These are phyloP conservation scores for Sporothrix globosa DNA, from an alignment of 2,329 filamentous ascomycete genomes.

Conservation along the genomic window DNA sequence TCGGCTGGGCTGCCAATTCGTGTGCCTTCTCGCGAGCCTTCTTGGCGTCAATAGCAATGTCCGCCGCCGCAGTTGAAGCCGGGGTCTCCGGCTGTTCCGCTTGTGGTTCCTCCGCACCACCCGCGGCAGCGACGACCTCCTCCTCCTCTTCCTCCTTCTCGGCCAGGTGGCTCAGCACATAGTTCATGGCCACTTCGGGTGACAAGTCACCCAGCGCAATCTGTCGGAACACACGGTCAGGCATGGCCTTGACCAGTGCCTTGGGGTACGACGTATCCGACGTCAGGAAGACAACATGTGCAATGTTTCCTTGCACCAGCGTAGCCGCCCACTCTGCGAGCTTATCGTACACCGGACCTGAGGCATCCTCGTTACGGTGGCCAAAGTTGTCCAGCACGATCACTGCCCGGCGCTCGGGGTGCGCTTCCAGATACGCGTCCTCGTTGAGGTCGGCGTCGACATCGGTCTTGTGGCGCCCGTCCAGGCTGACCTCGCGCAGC, in stretches of 20 bases:
- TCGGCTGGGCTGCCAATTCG: background rate
- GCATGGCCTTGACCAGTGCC: constrained; percentile 80
- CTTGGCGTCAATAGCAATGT: constrained; percentile 27
- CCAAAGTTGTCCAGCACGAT: constrained; percentile 92
- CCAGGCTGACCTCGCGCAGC: constrained; percentile 75
- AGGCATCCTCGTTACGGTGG: constrained; percentile 71
- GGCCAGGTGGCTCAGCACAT: constrained; percentile 81
- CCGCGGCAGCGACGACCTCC: constrained; percentile 38
- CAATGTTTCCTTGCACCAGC: constrained; percentile 82
- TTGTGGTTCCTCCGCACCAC: constrained; percentile 40
- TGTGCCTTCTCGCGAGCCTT: constrained; percentile 22
- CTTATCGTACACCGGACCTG: constrained; percentile 70
- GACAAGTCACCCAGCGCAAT: constrained; percentile 85
- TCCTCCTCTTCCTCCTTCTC: constrained; percentile 47
- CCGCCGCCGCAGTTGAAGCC: background rate
- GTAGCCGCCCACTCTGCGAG: constrained; percentile 87
- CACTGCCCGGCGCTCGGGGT: constrained; percentile 80
- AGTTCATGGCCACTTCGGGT: constrained; percentile 82
- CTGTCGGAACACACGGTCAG: constrained; percentile 86
- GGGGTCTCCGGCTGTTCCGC: constrained; percentile 32
- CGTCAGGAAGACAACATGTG: constrained; percentile 93
- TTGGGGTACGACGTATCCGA: constrained; percentile 89
- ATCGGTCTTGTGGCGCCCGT: constrained; percentile 66
- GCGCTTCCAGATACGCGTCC: constrained; percentile 86
- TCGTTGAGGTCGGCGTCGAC: constrained; percentile 63